Base-by-base conservation (phyloP, 2,329 filamentous ascomycete genomes). In the Bimuria novae-zelandiae region DNA sequence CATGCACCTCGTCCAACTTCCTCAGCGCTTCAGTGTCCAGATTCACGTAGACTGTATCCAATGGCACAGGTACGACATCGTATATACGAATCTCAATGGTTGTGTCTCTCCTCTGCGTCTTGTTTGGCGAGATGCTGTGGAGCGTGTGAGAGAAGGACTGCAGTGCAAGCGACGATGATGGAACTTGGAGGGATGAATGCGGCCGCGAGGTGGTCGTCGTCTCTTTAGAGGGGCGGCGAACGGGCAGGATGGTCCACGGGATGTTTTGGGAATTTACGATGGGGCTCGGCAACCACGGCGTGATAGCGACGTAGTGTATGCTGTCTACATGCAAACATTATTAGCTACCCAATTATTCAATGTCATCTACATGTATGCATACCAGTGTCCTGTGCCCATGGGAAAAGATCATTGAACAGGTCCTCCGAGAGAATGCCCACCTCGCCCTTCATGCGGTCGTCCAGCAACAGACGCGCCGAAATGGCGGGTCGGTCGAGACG, bases 41-140 rank as follows among this genome's bases (percentile, higher is more conserved):
- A 44, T 84, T 91, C 52, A 97, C 90, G 69, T 91, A 96, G 14
- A 97, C 83, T 0, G 89, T 90, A 55, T 97, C 90, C 22, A 97
- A 78, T 1, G 87, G 82, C 22, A 97, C 75, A 1, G 93, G 89
- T 7, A 87, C 82, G 7, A 94, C 89, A 69, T 96, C 89, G 52
- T 95, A 79, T 22, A 95, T 82, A 52, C 90, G 81, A 57, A 97
- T 88, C 73, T 97, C 92, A 59, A 97, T 89, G 7, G 89, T 86
- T 58, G 86, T 84, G 62, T 90, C 87, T 62, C 87, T 85, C 64
- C 89, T 85, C 59, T 85, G 85, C 40, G 90, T 81, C 70, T 89
- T 91, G 51, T 89, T 90, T 11, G 89, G 89, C 21, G 91, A 86
- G 23, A 90, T 77, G 65, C 86, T 84, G 63, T 90, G 88, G 40